A percentile compares a stretch with the other conserved stretches of the same genome.
These are phyloP conservation scores for Pinus albicaulis DNA, from an alignment of 75 land plant species.

Conservation along the genomic window DNA sequence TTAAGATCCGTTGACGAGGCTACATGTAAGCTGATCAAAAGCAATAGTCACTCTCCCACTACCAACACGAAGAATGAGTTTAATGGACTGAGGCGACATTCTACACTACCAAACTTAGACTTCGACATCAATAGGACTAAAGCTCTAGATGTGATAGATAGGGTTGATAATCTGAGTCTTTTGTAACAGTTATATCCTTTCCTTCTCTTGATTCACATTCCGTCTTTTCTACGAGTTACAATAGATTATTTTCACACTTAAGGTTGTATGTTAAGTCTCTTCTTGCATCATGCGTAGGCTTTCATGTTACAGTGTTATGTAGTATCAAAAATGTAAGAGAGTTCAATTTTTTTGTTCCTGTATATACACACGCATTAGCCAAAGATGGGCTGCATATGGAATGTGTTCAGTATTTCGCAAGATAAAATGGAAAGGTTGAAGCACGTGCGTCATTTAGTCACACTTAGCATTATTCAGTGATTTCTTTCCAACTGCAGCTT, in stretches of 20 bases:
- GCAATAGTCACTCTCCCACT: slow-evolving; percentile 62
- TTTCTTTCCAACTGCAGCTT: too few relatives aligned
- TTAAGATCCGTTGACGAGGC: slow-evolving; percentile 16
- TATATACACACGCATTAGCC: slow-evolving; percentile 2
- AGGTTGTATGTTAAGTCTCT: slow-evolving; percentile 11
- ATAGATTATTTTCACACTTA: neutral
- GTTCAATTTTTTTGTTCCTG: neutral
- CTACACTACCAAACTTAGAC: slow-evolving; percentile 3
- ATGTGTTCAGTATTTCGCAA: neutral
- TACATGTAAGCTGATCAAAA: slow-evolving; percentile 43
- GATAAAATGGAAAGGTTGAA: too few relatives aligned
- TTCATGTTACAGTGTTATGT: neutral
- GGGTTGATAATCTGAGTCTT: slow-evolving; percentile 27
- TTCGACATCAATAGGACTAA: slow-evolving; percentile 28
- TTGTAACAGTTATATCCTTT: neutral
- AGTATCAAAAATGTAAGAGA: slow-evolving; percentile 1
- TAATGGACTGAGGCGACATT: slow-evolving; percentile 15
- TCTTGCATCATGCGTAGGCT: neutral
- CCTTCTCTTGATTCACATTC: neutral
- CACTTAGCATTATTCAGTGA: too few relatives aligned
- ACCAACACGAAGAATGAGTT: slow-evolving; percentile 23
- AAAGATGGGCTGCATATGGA: slow-evolving; percentile 5
- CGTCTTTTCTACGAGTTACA: neutral
- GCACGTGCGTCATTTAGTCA: too few relatives aligned
- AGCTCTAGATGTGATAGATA: slow-evolving; percentile 61